phyloP scores from a whole-genome alignment of 2,329 filamentous ascomycete genomes.

The Diaporthe aspalathi region DNA sequence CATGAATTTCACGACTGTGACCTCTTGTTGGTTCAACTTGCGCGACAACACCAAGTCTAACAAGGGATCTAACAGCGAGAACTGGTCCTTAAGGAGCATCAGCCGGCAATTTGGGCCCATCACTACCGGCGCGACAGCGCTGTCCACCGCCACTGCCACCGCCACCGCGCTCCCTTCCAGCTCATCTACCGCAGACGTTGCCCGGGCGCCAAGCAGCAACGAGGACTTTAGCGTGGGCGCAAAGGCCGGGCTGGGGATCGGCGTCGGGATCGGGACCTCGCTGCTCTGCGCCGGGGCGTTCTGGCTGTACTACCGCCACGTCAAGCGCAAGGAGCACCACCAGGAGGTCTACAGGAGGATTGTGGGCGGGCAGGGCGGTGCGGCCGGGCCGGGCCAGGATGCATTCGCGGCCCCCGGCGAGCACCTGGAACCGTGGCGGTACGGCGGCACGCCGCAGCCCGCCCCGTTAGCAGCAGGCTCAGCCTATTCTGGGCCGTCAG shows the following conservation, averaged over 20 bases:
- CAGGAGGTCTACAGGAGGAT: conserved; percentile 28
- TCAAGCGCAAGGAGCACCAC: conserved; percentile 27
- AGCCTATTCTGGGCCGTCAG: conserved; percentile 14
- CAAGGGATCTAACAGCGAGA: not conserved
- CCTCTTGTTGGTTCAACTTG: conserved; percentile 27
- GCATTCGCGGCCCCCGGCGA: not conserved
- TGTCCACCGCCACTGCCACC: not conserved
- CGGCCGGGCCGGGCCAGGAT: not conserved
- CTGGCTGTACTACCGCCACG: conserved; percentile 27
- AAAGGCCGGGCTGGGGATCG: conserved; percentile 18
- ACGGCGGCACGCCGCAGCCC: conserved; percentile 9
- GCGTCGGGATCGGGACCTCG: conserved; percentile 15
- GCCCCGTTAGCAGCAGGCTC: not conserved
- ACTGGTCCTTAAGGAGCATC: conserved; percentile 6
- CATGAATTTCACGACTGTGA: conserved; percentile 13
- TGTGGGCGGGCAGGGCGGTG: not conserved
- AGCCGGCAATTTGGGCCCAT: not conserved
- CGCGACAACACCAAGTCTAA: not conserved
- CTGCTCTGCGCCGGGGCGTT: not conserved
- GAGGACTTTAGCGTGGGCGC: not conserved
- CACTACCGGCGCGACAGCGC: not conserved
- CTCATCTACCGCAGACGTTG: not conserved
- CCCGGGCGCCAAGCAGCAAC: not conserved
- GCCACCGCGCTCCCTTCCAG: not conserved
- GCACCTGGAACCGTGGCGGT: conserved; percentile 21